Percentiles rank a stretch among this genome's conserved stretches.
These are phyloP conservation scores for Parsonsia alboflavescens DNA, from an alignment of 257 asterid species.

Conservation along the genomic window DNA sequence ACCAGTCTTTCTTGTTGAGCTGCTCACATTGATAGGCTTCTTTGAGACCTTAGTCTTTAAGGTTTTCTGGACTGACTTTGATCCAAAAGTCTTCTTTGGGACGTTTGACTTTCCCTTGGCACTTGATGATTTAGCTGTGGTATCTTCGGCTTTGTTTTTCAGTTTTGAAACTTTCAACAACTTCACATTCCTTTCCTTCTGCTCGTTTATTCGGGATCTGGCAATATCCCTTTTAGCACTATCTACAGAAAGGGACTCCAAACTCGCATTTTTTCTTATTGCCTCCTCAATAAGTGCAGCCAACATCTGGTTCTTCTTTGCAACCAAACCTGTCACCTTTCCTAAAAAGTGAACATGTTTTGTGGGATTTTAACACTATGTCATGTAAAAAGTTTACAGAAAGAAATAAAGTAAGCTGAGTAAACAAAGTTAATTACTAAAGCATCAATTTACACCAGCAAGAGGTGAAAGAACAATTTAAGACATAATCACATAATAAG, in stretches of 20 bases:
- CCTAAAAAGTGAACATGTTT: constrained; percentile 36
- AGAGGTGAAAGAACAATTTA: not conserved
- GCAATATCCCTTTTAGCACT: constrained; percentile 72
- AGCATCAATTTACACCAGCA: not conserved
- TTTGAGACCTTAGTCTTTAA: constrained; percentile 38
- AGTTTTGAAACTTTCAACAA: constrained; percentile 40
- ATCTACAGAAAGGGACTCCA: constrained; percentile 81
- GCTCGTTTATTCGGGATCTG: constrained; percentile 58
- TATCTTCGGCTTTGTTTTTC: constrained; percentile 32
- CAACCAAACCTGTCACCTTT: constrained; percentile 88
- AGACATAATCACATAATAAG: not conserved
- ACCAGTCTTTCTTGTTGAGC: constrained; percentile 27
- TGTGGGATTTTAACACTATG: constrained; percentile 7
- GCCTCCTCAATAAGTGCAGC: constrained; percentile 86
- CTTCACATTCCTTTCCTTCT: constrained; percentile 60
- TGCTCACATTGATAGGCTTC: constrained; percentile 34
- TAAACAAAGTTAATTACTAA: not conserved
- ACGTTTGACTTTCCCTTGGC: constrained; percentile 29
- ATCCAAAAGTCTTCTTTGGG: constrained; percentile 33
- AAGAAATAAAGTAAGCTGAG: not conserved
- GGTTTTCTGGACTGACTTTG: constrained; percentile 39
- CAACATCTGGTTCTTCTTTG: constrained; percentile 54
- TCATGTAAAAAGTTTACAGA: not conserved
- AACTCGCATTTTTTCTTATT: constrained; percentile 75
- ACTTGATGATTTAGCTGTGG: constrained; percentile 33